Evolutionary conservation across 805 yeast species (phyloP).

Genomic region (Yamadazyma laniorum): DNA sequence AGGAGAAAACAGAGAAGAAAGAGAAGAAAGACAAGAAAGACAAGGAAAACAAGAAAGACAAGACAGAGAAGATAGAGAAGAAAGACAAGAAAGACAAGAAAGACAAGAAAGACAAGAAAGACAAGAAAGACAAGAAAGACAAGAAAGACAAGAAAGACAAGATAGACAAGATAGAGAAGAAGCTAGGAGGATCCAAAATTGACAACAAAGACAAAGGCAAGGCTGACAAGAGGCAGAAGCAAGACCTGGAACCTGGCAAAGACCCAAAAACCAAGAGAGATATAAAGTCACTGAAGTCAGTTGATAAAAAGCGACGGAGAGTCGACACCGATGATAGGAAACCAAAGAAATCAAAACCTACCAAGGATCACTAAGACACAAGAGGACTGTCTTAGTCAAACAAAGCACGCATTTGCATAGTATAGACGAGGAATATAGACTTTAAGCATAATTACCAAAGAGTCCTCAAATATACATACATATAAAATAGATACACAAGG

Average conservation of each 20-base stretch:
- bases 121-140: conserved; percentile 7
- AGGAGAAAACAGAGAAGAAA: conserved; percentile 14
- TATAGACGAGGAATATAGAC: no score
- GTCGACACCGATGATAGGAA: no score
- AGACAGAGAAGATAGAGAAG: conserved; percentile 18
- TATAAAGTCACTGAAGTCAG: no score
- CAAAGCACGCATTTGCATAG: no score
- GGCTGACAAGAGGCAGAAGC: neutral
- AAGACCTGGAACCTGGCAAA: neutral
- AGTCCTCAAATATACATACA: no score
- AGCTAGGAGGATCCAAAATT: conserved; percentile 20
- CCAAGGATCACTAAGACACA: no score
- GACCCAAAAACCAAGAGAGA: neutral
- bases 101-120: conserved; percentile 12
- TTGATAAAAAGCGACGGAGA: no score
- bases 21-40: conserved; percentile 14
- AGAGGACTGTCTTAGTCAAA: no score
- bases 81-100: conserved; percentile 21
- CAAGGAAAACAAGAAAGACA: conserved; percentile 6
- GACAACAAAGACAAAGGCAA: conserved; percentile 12
- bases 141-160: conserved; percentile 7
- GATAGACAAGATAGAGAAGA: conserved; percentile 19
- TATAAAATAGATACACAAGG: no score
- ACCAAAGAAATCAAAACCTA: no score
- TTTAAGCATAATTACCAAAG: no score